Evolutionary conservation across 2,329 filamentous ascomycete species (phyloP), one percentile per base, ranked within the genome.

Genomic region (Ophiostoma perfectum): DNA sequence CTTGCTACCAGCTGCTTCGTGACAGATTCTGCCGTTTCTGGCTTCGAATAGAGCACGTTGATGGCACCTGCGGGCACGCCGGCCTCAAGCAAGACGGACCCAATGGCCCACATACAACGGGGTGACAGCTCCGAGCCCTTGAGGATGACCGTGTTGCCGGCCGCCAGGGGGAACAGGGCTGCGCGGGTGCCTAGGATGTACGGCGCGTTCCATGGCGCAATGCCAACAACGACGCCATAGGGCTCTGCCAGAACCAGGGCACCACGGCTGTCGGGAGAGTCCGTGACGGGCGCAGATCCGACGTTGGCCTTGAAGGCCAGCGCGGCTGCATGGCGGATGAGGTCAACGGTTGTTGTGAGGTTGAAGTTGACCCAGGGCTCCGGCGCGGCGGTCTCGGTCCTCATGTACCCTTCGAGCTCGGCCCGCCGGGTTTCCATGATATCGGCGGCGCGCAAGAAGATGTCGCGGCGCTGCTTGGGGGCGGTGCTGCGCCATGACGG

Each of bases 181-280:
- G 83, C 77, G 65, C 86, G 80, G 45, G 81, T 75, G 39, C 82
- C 83, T 16, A 88, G 79, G 70, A 87, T 82, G 71, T 83, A 82
- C 2, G 84, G 81, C 4, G 85, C 83, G 72, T 88, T 87, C 92
- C 92, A 96, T 11, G 92, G 91, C 4, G 90, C 90, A 76, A 96
- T 92, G 4, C 86, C 88, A 44, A 95, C 79, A n/a, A 94, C 83
- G 6, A 95, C 91, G 2, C 92, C 92, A 73, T 86, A 92, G 0
- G 92, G 91, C 78, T 94, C 90, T 75, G 87, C 89, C 72, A 88
- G 78, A 7, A 96, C 79, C 72, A 95, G 80, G 0, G 88, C 90
- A 12, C 47, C 65, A 12, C 62, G 12, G 8, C 18, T 38, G 5
- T n/a, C 8, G 8, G 69, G 67, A 18, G 55, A 39, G 27, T 67